Base-by-base conservation (phyloP, 371 early-diverging fungal species). In the Mortierella sp. region DNA sequence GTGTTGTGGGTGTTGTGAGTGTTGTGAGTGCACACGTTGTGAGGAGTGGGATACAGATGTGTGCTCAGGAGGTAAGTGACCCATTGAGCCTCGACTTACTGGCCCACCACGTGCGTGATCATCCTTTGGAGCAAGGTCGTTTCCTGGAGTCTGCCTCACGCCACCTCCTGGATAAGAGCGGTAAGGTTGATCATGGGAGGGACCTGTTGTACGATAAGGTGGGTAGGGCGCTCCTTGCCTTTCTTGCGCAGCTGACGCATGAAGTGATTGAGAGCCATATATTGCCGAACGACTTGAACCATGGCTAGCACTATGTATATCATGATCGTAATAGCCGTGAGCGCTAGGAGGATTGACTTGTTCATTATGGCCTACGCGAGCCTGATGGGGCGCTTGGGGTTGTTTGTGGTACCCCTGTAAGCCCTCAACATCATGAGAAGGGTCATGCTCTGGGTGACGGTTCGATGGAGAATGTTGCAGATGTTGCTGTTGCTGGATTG, bases 281-380 rank as follows among this genome's bases (percentile, higher is more conserved):
- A 47, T 34, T 23, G 67, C 19, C 26, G 69, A 40, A 2, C 73
- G 72, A 45, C 70, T 49, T 17, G 69, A 8, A 4, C 65, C 66
- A 37, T 49, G 57, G 13, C 28, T 42, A 5, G 47, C 23, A 7
- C 57, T 42, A 28, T 56, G 75, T 9, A 31, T 31, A 13, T 75
- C 75, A 29, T 67, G 75, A 29, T 75, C 81, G 40, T 78, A 73
- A 29, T 66, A 70, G 12, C 61, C 63, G n/a, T 55, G 77, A 35
- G 32, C 22, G 22, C 65, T 42, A 6, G 59, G 37, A 2, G 32
- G 64, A 17, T 61, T 15, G 3, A 19, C 47, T 19, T 43, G 37
- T 7, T 78, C 69, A 13, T 56, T 68, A 45, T 72, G 68, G 28
- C 54, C 37, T 19, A n/a, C 49, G 19, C 72, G 78, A 15, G 54